Evolutionary conservation across 495 filamentous ascomycete species (phyloP).

Genomic region (Podospora pseudopauciseta): DNA sequence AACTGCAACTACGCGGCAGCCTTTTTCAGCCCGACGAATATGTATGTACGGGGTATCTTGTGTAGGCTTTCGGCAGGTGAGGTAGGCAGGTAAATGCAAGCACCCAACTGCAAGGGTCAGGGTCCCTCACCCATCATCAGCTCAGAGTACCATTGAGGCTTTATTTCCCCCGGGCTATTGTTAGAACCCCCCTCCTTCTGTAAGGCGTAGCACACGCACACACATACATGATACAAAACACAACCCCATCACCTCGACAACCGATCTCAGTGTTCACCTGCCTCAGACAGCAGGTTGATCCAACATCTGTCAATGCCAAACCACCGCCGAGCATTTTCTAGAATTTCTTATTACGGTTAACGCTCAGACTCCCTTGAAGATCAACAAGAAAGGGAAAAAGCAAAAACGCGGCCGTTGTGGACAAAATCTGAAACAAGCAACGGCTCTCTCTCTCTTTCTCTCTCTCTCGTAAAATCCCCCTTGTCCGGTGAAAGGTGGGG

Average conservation of each 20-base stretch:
- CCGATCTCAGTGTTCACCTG: background rate
- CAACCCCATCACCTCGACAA: background rate
- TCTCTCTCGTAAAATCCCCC: background rate
- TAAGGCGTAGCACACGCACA: too few species aligned
- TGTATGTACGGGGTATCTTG: background rate
- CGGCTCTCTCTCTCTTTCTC: too few species aligned
- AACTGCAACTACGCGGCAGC: background rate
- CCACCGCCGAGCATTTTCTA: background rate
- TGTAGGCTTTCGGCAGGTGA: background rate
- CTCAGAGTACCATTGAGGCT: background rate
- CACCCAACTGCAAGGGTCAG: background rate
- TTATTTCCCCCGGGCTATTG: background rate
- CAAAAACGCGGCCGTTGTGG: background rate
- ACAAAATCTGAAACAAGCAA: background rate
- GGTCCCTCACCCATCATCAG: background rate
- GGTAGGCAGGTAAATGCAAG: background rate
- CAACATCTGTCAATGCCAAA: background rate
- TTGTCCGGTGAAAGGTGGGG: background rate
- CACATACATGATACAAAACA: background rate
- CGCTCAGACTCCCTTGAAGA: background rate
- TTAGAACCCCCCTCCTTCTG: background rate
- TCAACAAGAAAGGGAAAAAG: background rate
- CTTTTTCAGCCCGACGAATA: background rate
- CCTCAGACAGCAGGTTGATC: background rate
- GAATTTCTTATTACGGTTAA: background rate